Percentiles rank a stretch among this genome's conserved stretches.
Conservation (phyloP, 1,284 basidiomycete species). For the Phellopilus nigrolimitatus region DNA sequence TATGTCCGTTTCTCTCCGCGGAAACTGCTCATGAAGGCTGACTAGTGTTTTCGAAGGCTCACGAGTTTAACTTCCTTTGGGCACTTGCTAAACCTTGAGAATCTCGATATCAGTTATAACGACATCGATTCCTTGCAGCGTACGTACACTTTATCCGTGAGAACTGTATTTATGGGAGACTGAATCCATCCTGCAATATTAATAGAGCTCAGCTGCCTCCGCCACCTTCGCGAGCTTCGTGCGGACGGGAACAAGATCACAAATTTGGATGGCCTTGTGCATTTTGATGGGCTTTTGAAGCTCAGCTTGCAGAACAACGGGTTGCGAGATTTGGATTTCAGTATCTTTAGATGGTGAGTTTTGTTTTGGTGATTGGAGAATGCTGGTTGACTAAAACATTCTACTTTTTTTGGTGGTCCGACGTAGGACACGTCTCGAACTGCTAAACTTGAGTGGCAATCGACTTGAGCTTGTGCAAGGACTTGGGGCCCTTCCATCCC, state of each 20-base stretch:
- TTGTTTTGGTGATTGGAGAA: neutral
- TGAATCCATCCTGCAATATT: neutral
- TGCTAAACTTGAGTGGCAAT: slow-evolving; percentile 82
- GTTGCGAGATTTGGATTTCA: slow-evolving; percentile 62
- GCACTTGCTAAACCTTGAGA: slow-evolving; percentile 83
- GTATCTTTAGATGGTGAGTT: slow-evolving; percentile 65
- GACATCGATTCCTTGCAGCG: slow-evolving; percentile 82
- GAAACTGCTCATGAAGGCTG: neutral
- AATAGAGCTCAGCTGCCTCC: slow-evolving; percentile 77
- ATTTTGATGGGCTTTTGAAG: slow-evolving; percentile 76
- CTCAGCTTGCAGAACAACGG: slow-evolving; percentile 79
- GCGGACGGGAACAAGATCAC: slow-evolving; percentile 82
- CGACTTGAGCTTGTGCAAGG: slow-evolving; percentile 56
- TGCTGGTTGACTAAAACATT: neutral
- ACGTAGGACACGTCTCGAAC: slow-evolving; percentile 72
- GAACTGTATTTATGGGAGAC: neutral
- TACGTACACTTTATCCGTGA: slow-evolving; percentile 40
- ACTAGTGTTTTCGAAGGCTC: slow-evolving; percentile 47
- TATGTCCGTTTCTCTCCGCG: slow-evolving; percentile 32
- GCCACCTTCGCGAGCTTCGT: slow-evolving; percentile 83
- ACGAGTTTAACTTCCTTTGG: slow-evolving; percentile 86
- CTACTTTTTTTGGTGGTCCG: neutral
- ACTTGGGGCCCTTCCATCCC: slow-evolving; percentile 54
- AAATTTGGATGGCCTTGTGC: slow-evolving; percentile 74
- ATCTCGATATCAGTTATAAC: slow-evolving; percentile 89